Conservation (phyloP, 305 asterid genomes). For the Nicotiana rustica region DNA sequence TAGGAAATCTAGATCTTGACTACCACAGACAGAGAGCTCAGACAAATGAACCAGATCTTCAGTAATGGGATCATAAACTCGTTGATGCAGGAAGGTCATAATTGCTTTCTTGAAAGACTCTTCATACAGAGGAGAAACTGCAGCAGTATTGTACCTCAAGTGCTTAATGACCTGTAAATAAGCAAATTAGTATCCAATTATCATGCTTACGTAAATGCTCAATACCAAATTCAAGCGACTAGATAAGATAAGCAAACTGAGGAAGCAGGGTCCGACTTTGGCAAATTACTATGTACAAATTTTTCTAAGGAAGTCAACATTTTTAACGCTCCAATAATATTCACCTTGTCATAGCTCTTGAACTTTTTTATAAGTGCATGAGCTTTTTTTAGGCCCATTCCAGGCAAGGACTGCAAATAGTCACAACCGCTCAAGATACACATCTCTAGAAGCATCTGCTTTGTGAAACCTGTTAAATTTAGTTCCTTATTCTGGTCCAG, state of each 20-base stretch:
- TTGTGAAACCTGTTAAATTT: constrained; percentile 76
- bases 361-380: constrained; percentile 80
- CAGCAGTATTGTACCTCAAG: constrained; percentile 70
- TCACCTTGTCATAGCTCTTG: constrained; percentile 75
- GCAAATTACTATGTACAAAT: constrained; percentile 30
- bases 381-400: constrained; percentile 96
- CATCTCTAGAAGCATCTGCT: constrained; percentile 94
- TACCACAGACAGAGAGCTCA: constrained; percentile 52
- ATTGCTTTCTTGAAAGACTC: constrained; percentile 89
- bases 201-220: constrained; percentile 24
- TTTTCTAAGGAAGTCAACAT: constrained; percentile 1
- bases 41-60: constrained; percentile 72
- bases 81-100: constrained; percentile 86
- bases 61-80: constrained; percentile 73
- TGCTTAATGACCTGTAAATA: constrained; percentile 83
- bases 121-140: constrained; percentile 73
- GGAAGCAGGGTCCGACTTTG: constrained; percentile 4
- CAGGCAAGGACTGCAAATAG: constrained; percentile 91
- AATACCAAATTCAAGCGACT: constrained; percentile 28
- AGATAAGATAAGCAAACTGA: constrained; percentile 14
- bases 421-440: constrained; percentile 98
- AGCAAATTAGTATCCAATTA: background rate
- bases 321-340: constrained; percentile 29
- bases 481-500: constrained; percentile 79
- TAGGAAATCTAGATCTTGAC: constrained; percentile 72